Evolutionary conservation across 208 protist species (phyloP).

Genomic region (Leishmania guyanensis): DNA sequence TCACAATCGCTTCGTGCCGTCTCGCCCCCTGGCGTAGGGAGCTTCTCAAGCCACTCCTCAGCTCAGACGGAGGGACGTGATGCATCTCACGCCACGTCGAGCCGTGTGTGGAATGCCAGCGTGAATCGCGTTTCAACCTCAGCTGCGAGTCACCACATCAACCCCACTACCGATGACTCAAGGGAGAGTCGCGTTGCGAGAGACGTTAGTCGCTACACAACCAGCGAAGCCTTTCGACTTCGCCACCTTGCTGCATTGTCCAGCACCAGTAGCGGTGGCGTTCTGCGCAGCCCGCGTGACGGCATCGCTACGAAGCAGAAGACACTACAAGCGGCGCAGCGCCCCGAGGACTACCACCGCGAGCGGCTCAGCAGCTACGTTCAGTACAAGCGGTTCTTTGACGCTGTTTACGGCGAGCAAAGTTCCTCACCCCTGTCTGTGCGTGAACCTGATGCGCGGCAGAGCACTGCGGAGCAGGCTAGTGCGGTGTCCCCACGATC

Average conservation of each 20-base stretch:
- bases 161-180: not conserved
- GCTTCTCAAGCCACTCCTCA: not conserved
- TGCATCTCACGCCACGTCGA: not conserved
- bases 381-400: constrained; percentile 37
- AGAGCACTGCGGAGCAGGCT: not conserved
- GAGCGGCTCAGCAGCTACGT: constrained; percentile 18
- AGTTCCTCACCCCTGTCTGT: not conserved
- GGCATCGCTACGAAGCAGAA: not conserved
- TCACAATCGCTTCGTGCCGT: not conserved
- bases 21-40: too few species aligned
- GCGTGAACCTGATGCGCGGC: not conserved
- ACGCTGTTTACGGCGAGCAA: constrained; percentile 15
- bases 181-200: not conserved
- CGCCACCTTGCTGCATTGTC: constrained; percentile 5
- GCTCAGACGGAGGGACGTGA: not conserved
- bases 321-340: not conserved
- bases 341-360: not conserved
- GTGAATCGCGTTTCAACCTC: not conserved
- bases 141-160: not conserved
- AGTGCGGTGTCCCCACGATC: not conserved
- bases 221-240: constrained; percentile 14
- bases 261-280: not conserved
- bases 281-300: not conserved
- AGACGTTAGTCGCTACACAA: not conserved
- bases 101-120: constrained; percentile 1